Conservation (phyloP, 768 basidiomycete genomes). For the Tubosaeta sp. region DNA sequence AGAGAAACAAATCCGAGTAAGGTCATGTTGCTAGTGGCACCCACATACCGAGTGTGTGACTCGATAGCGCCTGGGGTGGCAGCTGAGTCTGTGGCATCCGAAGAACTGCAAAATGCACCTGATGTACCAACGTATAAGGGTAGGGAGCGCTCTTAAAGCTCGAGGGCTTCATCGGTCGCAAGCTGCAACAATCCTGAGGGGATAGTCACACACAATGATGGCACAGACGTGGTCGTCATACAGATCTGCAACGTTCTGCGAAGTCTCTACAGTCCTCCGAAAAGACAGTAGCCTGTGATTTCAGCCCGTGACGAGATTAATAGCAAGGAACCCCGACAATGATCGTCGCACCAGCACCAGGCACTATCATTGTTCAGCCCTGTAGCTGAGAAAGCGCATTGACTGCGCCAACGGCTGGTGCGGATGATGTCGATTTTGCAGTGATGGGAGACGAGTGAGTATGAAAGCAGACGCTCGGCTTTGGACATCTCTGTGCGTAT, state of each 20-base stretch:
- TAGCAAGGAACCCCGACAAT: no score
- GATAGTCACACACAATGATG: background rate
- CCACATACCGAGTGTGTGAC: conserved; percentile 68
- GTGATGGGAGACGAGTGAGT: conserved; percentile 76
- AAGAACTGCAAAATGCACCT: conserved; percentile 37
- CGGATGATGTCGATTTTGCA: conserved; percentile 53
- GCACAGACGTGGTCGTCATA: conserved; percentile 71
- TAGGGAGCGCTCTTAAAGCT: conserved; percentile 78
- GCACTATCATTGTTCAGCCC: conserved; percentile 71
- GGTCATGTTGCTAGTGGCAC: conserved; percentile 37
- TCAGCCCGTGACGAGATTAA: no score
- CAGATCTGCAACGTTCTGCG: conserved; percentile 72
- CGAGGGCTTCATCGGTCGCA: conserved; percentile 67
- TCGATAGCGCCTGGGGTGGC: conserved; percentile 51
- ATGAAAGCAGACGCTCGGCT: conserved; percentile 68
- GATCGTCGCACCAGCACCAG: conserved; percentile 83
- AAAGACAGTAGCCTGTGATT: conserved; percentile 36
- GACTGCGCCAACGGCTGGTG: conserved; percentile 43
- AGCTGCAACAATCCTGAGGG: conserved; percentile 35
- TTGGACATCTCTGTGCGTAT: conserved; percentile 68
- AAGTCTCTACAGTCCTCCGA: conserved; percentile 69
- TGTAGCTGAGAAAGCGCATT: conserved; percentile 37
- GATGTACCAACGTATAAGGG: conserved; percentile 66
- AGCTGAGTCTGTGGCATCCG: background rate
- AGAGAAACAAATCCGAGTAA: background rate